Evolutionary conservation across 768 basidiomycete species (phyloP), one percentile per base, ranked within the genome.

Genomic region (Termitomyces sp.): DNA sequence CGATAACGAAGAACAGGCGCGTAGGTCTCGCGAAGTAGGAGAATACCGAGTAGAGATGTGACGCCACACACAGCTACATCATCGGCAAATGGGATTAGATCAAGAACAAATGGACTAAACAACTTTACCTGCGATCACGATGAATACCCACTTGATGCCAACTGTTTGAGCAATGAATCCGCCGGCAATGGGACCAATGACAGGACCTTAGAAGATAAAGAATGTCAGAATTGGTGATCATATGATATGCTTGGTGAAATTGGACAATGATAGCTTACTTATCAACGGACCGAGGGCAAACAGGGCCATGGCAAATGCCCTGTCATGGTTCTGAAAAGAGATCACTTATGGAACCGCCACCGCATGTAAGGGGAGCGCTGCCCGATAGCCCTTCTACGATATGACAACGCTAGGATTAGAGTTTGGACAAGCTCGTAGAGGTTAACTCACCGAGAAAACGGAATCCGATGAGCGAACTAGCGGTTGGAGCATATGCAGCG

Each of bases 11-110:
- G 76, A 31, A 88, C 73, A 1, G 90, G 89, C 0, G 79, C 84
- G 62, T 90, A 93, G 0, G 90, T 89, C 68, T 92, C 90, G 15
- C 74, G 72, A 13, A 88, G 68, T 40, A 88, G 65, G 7, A 85
- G 82, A 23, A 89, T 75, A 4, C 80, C 85, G 7, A 84, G 47
- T 0, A 73, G 27, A 7, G 79, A 65, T 5, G 76, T 71, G 20
- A 78, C 40, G 31, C 68, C 78, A 50, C 76, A 78, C n/a, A 81
- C 43, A 43, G 58, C 79, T 74, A 29, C 29, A 9, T 29, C n/a
- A 29, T 29, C 29, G 9, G 29, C 9, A 29, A 29, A 4, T 9
- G 3, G 29, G 29, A 29, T 9, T 29, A 29, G n/a, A 29, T 29
- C 3, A 9, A 29, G 29, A 29, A 29, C 29, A n/a, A n/a, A n/a